phyloP scores from a whole-genome alignment of 257 asterid genomes.

The Jacaranda mimosifolia region DNA sequence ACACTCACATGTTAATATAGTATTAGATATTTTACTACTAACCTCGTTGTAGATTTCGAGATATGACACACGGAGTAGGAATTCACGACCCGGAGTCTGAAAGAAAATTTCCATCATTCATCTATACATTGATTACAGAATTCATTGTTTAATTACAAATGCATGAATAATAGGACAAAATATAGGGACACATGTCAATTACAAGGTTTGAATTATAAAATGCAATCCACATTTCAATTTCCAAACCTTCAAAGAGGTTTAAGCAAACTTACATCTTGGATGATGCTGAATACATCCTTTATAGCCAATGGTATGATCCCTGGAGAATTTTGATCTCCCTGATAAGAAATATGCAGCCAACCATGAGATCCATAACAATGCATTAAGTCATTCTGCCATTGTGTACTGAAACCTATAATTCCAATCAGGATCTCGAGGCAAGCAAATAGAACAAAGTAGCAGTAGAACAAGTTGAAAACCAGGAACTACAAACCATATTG shows the following conservation, averaged over 20 bases:
- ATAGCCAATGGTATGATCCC: conserved; percentile 88
- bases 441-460: conserved; percentile 24
- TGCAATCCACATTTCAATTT: background rate
- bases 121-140: conserved; percentile 24
- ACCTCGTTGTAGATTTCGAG: conserved; percentile 98
- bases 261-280: conserved; percentile 82
- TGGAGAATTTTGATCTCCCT: conserved; percentile 85
- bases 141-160: conserved; percentile 14
- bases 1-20: background rate
- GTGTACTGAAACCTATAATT: background rate
- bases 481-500: background rate
- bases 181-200: conserved; percentile 9
- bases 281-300: conserved; percentile 88
- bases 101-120: conserved; percentile 34
- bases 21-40: conserved; percentile 33
- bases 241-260: conserved; percentile 21
- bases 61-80: conserved; percentile 92
- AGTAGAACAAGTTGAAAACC: conserved; percentile 11
- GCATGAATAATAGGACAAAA: conserved; percentile 2
- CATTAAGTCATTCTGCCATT: conserved; percentile 2
- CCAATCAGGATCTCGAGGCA: conserved; percentile 13
- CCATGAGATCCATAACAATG: conserved; percentile 32
- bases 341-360: conserved; percentile 33
- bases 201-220: background rate
- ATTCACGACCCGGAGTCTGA: conserved; percentile 98